A percentile compares a stretch with the other conserved stretches of the same genome.
phyloP scores from a whole-genome alignment of 2,329 filamentous ascomycete species.

The Aspergillus clavatus region DNA sequence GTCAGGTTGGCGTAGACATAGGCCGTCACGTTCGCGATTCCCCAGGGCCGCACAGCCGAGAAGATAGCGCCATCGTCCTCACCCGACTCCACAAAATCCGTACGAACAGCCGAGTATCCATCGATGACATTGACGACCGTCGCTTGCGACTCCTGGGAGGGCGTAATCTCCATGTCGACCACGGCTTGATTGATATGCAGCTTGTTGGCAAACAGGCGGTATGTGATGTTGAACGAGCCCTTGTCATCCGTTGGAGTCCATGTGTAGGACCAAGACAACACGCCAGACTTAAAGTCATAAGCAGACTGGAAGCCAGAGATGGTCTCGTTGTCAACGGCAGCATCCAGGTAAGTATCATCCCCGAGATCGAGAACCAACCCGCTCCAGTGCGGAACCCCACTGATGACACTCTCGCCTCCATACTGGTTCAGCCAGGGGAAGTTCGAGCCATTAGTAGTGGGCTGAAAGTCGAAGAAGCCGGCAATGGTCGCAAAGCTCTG shows the following conservation, averaged over 20 bases:
- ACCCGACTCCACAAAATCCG: constrained; percentile 54
- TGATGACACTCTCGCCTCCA: constrained; percentile 65
- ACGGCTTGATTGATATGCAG: constrained; percentile 57
- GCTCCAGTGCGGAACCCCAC: constrained; percentile 65
- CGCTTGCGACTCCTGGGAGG: constrained; percentile 50
- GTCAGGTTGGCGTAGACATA: constrained; percentile 50
- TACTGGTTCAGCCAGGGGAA: constrained; percentile 66
- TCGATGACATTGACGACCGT: constrained; percentile 64
- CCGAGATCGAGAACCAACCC: constrained; percentile 56
- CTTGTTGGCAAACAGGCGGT: constrained; percentile 63
- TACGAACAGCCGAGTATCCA: constrained; percentile 62
- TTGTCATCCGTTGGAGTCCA: constrained; percentile 55
- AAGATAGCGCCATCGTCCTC: constrained; percentile 56
- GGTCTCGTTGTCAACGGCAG: constrained; percentile 54
- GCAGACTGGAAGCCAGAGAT: constrained; percentile 59
- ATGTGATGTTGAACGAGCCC: constrained; percentile 55
- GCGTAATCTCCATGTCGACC: constrained; percentile 56
- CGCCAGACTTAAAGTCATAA: constrained; percentile 59
- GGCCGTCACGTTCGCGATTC: constrained; percentile 59
- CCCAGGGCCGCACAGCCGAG: constrained; percentile 59
- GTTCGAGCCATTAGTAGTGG: constrained; percentile 56
- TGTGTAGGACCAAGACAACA: constrained; percentile 60
- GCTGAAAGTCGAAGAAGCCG: constrained; percentile 62
- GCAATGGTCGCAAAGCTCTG: constrained; percentile 64
- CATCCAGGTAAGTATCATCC: constrained; percentile 53